Percentiles rank a stretch among this genome's conserved stretches.
phyloP scores from a whole-genome alignment of 1,139 yeast species.

The Nakaseomyces glabratus region DNA sequence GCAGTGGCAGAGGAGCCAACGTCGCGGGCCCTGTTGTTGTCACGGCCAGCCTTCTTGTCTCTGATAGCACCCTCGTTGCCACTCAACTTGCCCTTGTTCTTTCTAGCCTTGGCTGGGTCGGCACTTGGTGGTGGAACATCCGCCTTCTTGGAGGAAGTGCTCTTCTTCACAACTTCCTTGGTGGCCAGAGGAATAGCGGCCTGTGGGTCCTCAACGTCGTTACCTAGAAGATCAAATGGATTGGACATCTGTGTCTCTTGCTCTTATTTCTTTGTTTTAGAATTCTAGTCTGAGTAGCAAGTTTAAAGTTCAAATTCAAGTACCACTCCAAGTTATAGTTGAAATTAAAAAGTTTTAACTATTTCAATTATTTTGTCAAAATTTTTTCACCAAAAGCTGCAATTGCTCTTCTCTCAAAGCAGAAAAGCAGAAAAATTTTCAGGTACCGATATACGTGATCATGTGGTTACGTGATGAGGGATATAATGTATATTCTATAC shows the following conservation, averaged over 20 bases:
- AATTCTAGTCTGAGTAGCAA: no score
- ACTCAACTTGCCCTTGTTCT: conserved; percentile 54
- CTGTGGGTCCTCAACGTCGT: conserved; percentile 75
- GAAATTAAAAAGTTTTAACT: no score
- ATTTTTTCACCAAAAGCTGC: no score
- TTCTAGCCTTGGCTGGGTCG: conserved; percentile 73
- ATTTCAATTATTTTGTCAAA: no score
- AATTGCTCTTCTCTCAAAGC: no score
- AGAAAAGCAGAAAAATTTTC: no score
- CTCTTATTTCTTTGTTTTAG: neutral
- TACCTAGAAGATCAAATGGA: conserved; percentile 49
- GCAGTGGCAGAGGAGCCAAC: conserved; percentile 49
- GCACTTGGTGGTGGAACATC: conserved; percentile 81
- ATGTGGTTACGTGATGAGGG: no score
- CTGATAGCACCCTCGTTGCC: conserved; percentile 90
- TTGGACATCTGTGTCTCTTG: conserved; percentile 27
- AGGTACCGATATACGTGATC: no score
- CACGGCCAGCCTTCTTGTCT: conserved; percentile 54
- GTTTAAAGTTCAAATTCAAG: no score
- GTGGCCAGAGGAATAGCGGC: conserved; percentile 40
- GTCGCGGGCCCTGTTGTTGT: conserved; percentile 54
- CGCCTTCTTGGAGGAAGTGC: conserved; percentile 78
- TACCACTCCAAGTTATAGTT: no score
- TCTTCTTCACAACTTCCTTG: conserved; percentile 74
- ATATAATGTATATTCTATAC: no score